Percentiles rank a stretch among this genome's conserved stretches.
Conservation (phyloP, 345 rosid genomes). For the Eucalyptus camaldulensis region DNA sequence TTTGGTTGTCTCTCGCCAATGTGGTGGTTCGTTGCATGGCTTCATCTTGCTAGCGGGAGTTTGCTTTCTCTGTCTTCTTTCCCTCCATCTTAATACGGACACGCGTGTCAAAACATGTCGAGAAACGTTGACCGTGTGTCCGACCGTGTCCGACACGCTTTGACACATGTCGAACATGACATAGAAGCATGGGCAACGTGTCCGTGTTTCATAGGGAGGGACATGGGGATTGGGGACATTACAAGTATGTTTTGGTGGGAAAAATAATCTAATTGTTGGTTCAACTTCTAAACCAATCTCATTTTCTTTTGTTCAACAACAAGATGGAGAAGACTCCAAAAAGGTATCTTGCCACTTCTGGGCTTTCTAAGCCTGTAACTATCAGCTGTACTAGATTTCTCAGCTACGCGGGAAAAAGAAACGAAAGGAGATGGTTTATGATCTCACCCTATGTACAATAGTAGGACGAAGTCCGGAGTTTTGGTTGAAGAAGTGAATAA, state of each 20-base stretch:
- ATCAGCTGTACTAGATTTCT: neutral
- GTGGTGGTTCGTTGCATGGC: too few relatives aligned
- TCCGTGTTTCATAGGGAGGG: neutral
- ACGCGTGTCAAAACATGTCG: too few relatives aligned
- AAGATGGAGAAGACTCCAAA: neutral
- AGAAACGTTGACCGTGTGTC: too few relatives aligned
- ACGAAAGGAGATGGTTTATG: neutral
- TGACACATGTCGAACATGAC: too few relatives aligned
- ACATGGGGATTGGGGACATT: neutral
- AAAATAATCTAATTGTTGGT: neutral
- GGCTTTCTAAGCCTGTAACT: neutral
- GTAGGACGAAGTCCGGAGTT: neutral
- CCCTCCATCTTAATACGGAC: too few relatives aligned
- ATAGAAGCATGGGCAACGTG: too few relatives aligned
- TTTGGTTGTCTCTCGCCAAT: too few relatives aligned
- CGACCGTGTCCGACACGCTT: too few relatives aligned
- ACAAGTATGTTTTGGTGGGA: neutral
- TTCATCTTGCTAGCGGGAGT: accelerated
- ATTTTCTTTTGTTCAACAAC: neutral
- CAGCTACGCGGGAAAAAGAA: neutral
- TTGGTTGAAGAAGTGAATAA: neutral
- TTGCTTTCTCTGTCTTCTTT: too few relatives aligned
- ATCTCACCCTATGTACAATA: neutral
- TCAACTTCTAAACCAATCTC: neutral
- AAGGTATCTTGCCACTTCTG: neutral